Percentiles rank a stretch among this genome's conserved stretches.
Evolutionary conservation across 2,329 filamentous ascomycete species (phyloP).

Genomic region (Alternaria hordeiaustralica): DNA sequence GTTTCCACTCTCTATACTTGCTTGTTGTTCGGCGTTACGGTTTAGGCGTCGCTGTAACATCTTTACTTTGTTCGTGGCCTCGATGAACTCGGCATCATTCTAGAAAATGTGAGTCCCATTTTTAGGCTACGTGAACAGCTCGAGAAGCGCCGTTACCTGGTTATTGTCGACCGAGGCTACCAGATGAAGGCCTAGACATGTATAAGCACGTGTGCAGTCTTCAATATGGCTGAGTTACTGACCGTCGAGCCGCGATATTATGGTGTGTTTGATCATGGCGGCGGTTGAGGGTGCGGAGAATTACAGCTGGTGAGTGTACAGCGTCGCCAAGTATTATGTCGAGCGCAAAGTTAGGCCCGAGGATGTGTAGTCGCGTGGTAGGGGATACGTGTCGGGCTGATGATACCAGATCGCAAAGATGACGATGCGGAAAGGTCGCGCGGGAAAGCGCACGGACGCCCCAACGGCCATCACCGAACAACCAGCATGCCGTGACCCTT

Average conservation of each 20-base stretch:
- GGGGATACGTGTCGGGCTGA: slow-evolving; percentile 42
- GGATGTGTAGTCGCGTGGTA: not conserved
- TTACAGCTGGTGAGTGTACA: not conserved
- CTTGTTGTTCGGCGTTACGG: slow-evolving; percentile 87
- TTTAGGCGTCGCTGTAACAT: slow-evolving; percentile 87
- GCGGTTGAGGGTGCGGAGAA: not conserved
- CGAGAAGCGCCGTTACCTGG: slow-evolving; percentile 58
- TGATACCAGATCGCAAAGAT: slow-evolving; percentile 20
- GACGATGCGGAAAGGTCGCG: slow-evolving; percentile 31
- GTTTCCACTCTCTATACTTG: slow-evolving; percentile 83
- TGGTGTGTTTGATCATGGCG: slow-evolving; percentile 85
- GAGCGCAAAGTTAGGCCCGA: not conserved
- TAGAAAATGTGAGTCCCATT: slow-evolving; percentile 37
- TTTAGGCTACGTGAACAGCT: slow-evolving; percentile 2
- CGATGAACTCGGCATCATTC: slow-evolving; percentile 76
- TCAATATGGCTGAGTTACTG: slow-evolving; percentile 11
- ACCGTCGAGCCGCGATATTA: slow-evolving; percentile 95
- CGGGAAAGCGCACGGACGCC: slow-evolving; percentile 30
- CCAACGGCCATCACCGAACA: not conserved
- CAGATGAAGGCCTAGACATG: slow-evolving; percentile 79
- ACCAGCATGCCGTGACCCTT: not conserved
- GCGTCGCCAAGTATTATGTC: not conserved
- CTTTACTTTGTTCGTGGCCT: slow-evolving; percentile 91
- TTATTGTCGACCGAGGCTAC: slow-evolving; percentile 95
- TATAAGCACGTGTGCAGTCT: slow-evolving; percentile 24